Percentiles rank a stretch among this genome's conserved stretches.
phyloP scores from a whole-genome alignment of 1,139 yeast genomes.

The Candida sp. region DNA sequence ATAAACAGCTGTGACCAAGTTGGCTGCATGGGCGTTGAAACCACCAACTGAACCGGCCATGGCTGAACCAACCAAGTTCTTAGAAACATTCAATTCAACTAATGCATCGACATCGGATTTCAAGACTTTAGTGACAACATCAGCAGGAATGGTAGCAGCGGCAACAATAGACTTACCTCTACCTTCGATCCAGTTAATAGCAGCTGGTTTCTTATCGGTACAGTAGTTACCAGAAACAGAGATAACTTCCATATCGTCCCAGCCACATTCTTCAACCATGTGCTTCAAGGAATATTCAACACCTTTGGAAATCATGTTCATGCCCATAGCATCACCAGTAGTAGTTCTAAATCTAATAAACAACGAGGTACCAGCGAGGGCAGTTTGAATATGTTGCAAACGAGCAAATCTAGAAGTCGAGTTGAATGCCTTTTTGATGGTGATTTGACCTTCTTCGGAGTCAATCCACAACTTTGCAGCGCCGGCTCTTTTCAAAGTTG shows the following conservation, averaged over 20 bases:
- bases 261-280: constrained; percentile 90
- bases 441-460: constrained; percentile 88
- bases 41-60: constrained; percentile 99
- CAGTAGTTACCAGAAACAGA: constrained; percentile 98
- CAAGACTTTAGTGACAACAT: constrained; percentile 77
- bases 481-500: constrained; percentile 84
- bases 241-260: constrained; percentile 91
- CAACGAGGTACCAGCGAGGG: constrained; percentile 92
- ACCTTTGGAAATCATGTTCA: constrained; percentile 99
- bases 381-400: constrained; percentile 87
- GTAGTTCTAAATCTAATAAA: constrained; percentile 94
- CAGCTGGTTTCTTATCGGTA: constrained; percentile 97
- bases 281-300: constrained; percentile 84
- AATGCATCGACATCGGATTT: constrained; percentile 93
- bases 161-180: constrained; percentile 99
- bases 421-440: constrained; percentile 88
- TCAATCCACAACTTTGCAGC: constrained; percentile 96
- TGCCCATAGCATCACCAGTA: constrained; percentile 99
- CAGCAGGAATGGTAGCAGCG: constrained; percentile 90
- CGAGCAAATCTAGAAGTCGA: constrained; percentile 98
- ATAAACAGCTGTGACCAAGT: constrained; percentile 90
- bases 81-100: constrained; percentile 86
- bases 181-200: constrained; percentile 99
- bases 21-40: constrained; percentile 98
- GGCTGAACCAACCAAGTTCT: constrained; percentile 95